These are phyloP conservation scores for Vanderwaltozyma yarrowii DNA, from an alignment of 805 yeast species.

Conservation along the genomic window DNA sequence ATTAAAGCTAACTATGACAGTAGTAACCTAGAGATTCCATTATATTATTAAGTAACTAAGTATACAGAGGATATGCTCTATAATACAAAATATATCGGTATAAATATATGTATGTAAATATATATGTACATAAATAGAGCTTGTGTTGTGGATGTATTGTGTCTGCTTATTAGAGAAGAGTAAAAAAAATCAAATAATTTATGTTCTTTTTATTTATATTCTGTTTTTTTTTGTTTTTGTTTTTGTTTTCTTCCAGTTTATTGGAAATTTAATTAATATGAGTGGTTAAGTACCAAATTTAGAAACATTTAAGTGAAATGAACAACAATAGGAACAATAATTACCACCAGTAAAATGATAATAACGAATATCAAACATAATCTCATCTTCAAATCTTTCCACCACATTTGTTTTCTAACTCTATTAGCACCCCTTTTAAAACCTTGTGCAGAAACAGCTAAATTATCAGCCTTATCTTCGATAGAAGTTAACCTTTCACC, in stretches of 20 bases:
- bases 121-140: too few relatives aligned
- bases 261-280: too few relatives aligned
- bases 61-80: not conserved
- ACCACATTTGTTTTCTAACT: slow-evolving; percentile 98
- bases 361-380: slow-evolving; percentile 74
- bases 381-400: slow-evolving; percentile 94
- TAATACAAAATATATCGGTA: not conserved
- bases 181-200: too few relatives aligned
- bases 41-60: not conserved
- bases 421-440: slow-evolving; percentile 93
- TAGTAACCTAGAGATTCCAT: not conserved
- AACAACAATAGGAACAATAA: slow-evolving; percentile 85
- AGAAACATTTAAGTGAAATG: slow-evolving; percentile 44
- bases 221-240: too few relatives aligned
- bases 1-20: too few relatives aligned
- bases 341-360: slow-evolving; percentile 69
- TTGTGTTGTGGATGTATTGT: too few relatives aligned
- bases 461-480: slow-evolving; percentile 84
- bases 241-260: too few relatives aligned
- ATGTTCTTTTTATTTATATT: too few relatives aligned
- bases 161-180: too few relatives aligned
- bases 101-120: not conserved
- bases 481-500: slow-evolving; percentile 87
- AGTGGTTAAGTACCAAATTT: too few relatives aligned
- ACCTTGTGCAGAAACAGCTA: slow-evolving; percentile 84